Conservation (phyloP, 2,329 filamentous ascomycete species). For the Alternaria sp. region DNA sequence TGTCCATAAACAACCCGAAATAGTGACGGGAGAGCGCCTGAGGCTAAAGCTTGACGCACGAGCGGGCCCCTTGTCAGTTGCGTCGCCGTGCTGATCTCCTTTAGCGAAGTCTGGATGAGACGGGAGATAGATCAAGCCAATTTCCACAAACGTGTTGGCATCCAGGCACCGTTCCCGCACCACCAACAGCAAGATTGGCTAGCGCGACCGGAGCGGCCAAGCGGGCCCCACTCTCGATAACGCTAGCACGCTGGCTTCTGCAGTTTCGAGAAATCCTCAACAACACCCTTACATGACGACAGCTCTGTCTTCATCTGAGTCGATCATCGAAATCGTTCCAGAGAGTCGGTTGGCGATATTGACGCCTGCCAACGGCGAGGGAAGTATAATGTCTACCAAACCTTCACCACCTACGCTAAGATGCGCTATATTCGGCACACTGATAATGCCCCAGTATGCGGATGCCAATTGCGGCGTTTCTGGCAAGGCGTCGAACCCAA, state of each 20-base stretch:
- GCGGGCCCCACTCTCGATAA: not conserved
- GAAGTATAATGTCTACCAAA: not conserved
- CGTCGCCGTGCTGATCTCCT: slow-evolving; percentile 4
- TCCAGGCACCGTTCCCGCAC: slow-evolving; percentile 9
- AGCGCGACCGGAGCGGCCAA: not conserved
- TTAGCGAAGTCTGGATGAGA: slow-evolving; percentile 9
- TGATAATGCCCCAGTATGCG: not conserved
- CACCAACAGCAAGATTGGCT: not conserved
- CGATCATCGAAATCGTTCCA: not conserved
- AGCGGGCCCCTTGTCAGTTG: slow-evolving; percentile 10
- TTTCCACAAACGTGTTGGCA: slow-evolving; percentile 6
- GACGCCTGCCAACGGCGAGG: not conserved
- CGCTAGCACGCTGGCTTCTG: slow-evolving; percentile 2
- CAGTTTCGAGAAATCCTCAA: slow-evolving; percentile 3
- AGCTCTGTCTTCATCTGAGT: not conserved
- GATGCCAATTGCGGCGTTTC: not conserved
- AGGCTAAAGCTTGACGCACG: slow-evolving; percentile 20
- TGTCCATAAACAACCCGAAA: slow-evolving; percentile 3
- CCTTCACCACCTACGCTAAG: not conserved
- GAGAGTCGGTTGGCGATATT: not conserved
- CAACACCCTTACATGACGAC: slow-evolving; percentile 4
- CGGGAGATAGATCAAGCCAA: slow-evolving; percentile 9
- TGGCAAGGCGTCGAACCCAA: not conserved
- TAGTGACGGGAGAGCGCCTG: slow-evolving; percentile 26
- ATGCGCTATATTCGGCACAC: not conserved